Evolutionary conservation across 306 rosid species (phyloP).

Genomic region (Dicorynia guianensis): DNA sequence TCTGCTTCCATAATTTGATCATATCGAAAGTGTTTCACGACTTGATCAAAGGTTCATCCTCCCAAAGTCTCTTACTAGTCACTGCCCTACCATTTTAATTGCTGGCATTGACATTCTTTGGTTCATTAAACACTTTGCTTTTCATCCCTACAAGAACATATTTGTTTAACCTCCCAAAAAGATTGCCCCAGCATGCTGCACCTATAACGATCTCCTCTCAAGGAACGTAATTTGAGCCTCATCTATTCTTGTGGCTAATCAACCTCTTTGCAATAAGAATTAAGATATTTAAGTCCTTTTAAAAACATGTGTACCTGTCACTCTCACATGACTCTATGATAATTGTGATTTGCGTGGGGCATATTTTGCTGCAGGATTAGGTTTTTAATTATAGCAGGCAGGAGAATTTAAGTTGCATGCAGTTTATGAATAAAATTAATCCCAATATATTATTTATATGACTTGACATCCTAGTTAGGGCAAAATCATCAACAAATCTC

Average conservation of each 20-base stretch:
- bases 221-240: neutral
- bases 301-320: neutral
- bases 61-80: too few relatives aligned
- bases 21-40: too few relatives aligned
- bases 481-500: too few relatives aligned
- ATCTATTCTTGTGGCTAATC: conserved; percentile 11
- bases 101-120: too few relatives aligned
- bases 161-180: conserved; percentile 42
- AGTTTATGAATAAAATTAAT: too few relatives aligned
- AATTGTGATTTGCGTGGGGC: neutral
- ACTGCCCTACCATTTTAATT: too few relatives aligned
- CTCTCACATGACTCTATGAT: neutral
- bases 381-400: conserved; percentile 24
- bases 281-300: neutral
- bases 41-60: too few relatives aligned
- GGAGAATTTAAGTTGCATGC: too few relatives aligned
- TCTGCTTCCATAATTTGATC: too few relatives aligned
- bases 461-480: too few relatives aligned
- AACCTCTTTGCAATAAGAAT: conserved; percentile 3
- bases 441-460: too few relatives aligned
- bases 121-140: too few relatives aligned
- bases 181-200: conserved; percentile 10
- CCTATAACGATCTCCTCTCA: neutral
- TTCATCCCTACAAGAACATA: neutral
- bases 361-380: conserved; percentile 11